Evolutionary conservation across 345 rosid genomes (phyloP), one percentile per base, ranked within the genome.

Genomic region (Moricandia arvensis): DNA sequence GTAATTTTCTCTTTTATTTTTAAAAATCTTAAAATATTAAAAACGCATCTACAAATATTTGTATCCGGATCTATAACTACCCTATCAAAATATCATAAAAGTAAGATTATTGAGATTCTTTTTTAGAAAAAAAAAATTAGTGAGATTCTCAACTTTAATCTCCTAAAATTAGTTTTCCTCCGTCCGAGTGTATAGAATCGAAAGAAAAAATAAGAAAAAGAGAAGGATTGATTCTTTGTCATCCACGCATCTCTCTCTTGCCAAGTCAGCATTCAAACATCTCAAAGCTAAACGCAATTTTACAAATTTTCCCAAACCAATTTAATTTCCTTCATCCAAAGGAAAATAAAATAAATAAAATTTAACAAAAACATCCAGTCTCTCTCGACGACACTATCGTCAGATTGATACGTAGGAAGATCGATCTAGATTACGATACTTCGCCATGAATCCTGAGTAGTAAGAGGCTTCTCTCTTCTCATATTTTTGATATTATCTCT

Each of bases 371-470:
- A 45, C 16, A 13, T 45, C 13, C 51, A 45, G 17, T n/a, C 67
- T 76, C 68, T 76, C 62, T 70, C 76, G 72, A 66, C 69, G 69
- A 72, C 69, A 17, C 15, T 37, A 53, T 38, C 64, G 51, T 73
- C 81, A 64, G 66, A 47, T 43, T 73, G 6, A n/a, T n/a, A 60
- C 70, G 53, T 47, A 15, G 13, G 51, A 45, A 47, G 72, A 77
- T 78, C 73, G 60, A 72, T 78, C 77, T 53, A 31, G 5, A 8
- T n/a, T 13, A 69, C 24, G 12, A 26, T 11, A 75, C 1, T 55
- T 7, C 45, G 71, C 66, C 30, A 79, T 79, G 82, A 79, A 79
- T 74, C 78, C 82, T 68, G 82, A 79, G 63, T 79, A 79, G 82
- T 79, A 79, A 79, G 82, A 53, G 3, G 1, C 74, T 51, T 72